These are phyloP conservation scores for Lactifluus volemus DNA, from an alignment of 768 basidiomycete genomes.

Conservation along the genomic window DNA sequence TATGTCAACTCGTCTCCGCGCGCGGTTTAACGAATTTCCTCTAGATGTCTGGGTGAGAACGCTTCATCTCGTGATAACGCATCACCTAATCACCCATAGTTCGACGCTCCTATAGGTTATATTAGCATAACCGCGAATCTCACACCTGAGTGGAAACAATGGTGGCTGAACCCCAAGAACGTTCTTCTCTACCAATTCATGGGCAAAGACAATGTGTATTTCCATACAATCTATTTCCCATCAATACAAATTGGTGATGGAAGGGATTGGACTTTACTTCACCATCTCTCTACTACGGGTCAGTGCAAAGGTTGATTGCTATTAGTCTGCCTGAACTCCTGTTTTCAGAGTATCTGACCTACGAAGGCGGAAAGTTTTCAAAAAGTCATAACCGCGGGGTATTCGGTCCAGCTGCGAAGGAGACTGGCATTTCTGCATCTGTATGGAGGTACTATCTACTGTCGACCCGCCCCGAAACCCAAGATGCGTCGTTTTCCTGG, in stretches of 20 bases:
- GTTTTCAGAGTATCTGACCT: slow-evolving; percentile 83
- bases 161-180: slow-evolving; percentile 92
- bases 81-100: slow-evolving; percentile 38
- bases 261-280: slow-evolving; percentile 85
- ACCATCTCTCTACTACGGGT: slow-evolving; percentile 95
- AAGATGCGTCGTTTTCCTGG: slow-evolving; percentile 97
- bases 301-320: slow-evolving; percentile 19
- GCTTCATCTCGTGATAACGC: neutral
- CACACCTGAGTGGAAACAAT: slow-evolving; percentile 88
- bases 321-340: neutral
- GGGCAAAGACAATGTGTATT: slow-evolving; percentile 99
- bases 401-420: slow-evolving; percentile 89
- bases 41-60: slow-evolving; percentile 89
- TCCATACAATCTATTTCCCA: slow-evolving; percentile 95
- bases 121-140: slow-evolving; percentile 95
- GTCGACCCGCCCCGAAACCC: slow-evolving; percentile 85
- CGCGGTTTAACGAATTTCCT: neutral
- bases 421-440: slow-evolving; percentile 86
- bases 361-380: slow-evolving; percentile 98
- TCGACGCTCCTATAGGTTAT: slow-evolving; percentile 95
- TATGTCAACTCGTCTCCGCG: neutral
- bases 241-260: slow-evolving; percentile 85
- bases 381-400: slow-evolving; percentile 96
- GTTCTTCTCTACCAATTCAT: slow-evolving; percentile 97
- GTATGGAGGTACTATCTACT: slow-evolving; percentile 98